phyloP scores from a whole-genome alignment of 2,329 filamentous ascomycete genomes.

The Fusarium chuoi region DNA sequence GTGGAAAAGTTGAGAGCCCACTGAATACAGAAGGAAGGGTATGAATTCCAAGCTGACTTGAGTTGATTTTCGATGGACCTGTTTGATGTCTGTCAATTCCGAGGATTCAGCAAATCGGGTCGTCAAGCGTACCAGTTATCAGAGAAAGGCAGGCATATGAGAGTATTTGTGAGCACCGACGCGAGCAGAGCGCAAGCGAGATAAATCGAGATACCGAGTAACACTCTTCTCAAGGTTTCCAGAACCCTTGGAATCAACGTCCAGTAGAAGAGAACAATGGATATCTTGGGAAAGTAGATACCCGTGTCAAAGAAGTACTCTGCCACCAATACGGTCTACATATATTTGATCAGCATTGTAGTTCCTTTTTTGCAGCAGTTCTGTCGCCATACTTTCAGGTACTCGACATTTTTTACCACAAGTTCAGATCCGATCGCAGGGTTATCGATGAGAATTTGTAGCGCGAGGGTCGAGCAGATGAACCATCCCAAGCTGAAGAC shows the following conservation, averaged over 20 bases:
- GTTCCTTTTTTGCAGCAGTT: neutral
- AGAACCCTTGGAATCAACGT: conserved; percentile 2
- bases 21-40: conserved; percentile 6
- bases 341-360: neutral
- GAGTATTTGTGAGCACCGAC: conserved; percentile 7
- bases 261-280: conserved; percentile 18
- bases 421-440: conserved; percentile 1
- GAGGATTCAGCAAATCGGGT: fast-evolving
- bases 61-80: conserved; percentile 20
- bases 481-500: conserved; percentile 18
- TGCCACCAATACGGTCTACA: conserved; percentile 4
- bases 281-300: conserved; percentile 17
- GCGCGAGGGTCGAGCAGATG: conserved; percentile 17
- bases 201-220: conserved; percentile 3
- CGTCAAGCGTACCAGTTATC: neutral
- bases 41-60: conserved; percentile 12
- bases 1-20: conserved; percentile 19
- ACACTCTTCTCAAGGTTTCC: neutral
- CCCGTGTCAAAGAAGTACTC: conserved; percentile 17
- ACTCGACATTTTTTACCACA: neutral
- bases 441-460: conserved; percentile 4
- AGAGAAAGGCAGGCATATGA: neutral
- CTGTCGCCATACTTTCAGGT: neutral
- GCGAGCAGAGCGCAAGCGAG: neutral
- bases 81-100: neutral